These are phyloP conservation scores for Boeremia lycopersici DNA, from an alignment of 2,329 filamentous ascomycete genomes.

Conservation along the genomic window DNA sequence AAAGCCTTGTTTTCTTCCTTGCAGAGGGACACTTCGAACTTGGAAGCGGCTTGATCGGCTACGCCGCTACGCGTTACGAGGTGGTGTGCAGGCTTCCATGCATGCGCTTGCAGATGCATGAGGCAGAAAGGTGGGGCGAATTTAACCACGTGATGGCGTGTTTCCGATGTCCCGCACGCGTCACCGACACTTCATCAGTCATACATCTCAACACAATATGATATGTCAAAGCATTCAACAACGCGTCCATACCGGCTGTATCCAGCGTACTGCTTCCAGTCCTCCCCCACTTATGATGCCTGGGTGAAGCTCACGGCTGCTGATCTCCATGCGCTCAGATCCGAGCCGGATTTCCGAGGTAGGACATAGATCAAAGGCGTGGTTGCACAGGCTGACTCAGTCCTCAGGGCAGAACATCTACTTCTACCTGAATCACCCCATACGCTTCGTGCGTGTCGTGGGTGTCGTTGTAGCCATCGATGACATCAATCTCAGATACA, in stretches of 20 bases:
- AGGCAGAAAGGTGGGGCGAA: slow-evolving; percentile 6
- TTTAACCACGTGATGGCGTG: slow-evolving; percentile 9
- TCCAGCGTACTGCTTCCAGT: slow-evolving; percentile 64
- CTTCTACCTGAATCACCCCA: slow-evolving; percentile 61
- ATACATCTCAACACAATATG: slow-evolving; percentile 33
- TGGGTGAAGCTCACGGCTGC: slow-evolving; percentile 67
- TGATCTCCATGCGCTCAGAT: slow-evolving; percentile 60
- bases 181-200: slow-evolving; percentile 14
- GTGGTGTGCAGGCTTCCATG: slow-evolving; percentile 12
- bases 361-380: slow-evolving; percentile 10
- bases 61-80: slow-evolving; percentile 23
- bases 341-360: slow-evolving; percentile 59
- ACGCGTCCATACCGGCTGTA: slow-evolving; percentile 51
- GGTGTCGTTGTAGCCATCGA: slow-evolving; percentile 54
- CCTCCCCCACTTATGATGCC: slow-evolving; percentile 65
- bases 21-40: slow-evolving; percentile 16
- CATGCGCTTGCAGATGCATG: slow-evolving; percentile 6
- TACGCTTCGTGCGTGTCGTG: slow-evolving; percentile 55
- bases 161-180: slow-evolving; percentile 20
- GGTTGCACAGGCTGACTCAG: not conserved
- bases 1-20: slow-evolving; percentile 36
- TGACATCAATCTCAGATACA: slow-evolving; percentile 48
- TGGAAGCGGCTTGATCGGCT: slow-evolving; percentile 39
- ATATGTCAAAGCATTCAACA: slow-evolving; percentile 35
- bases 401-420: slow-evolving; percentile 59